Evolutionary conservation across 805 yeast genomes (phyloP), one percentile per base, ranked within the genome.

Genomic region (Lachancea sp.): DNA sequence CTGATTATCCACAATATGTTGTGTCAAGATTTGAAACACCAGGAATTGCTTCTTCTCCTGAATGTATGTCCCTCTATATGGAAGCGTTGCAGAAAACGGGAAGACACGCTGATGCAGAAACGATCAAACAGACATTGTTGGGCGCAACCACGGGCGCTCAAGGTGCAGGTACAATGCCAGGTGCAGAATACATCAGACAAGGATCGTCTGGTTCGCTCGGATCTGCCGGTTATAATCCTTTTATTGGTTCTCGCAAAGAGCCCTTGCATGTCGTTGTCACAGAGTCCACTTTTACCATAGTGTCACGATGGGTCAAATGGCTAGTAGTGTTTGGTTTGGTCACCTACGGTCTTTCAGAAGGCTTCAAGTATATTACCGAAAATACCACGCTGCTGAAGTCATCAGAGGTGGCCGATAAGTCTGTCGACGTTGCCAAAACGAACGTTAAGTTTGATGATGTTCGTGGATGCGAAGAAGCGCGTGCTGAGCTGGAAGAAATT

Each of bases 391-490:
- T 65, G 17, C 72, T 88, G 65, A 85, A 84, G 54, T 72, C 75
- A 49, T 63, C 83, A 11, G 88, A 83, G 49, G 75, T 77, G 12
- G 78, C 77, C 28, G 92, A 84, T 50, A 83, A 84, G 57, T 72
- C 86, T 3, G 82, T 86, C 31, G 96, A 88, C 52, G 88, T 85
- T 38, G 76, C 86, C 16, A 83, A 81, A 60, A 83, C 90, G 5
- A 83, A 83, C 29, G 97, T 89, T 29, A 80, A 79, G 59, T 92
- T 92, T 62, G 76, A 79, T 33, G 99, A 92, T 61, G 97, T 94
- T 25, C 82, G 89, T 56, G 99, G 99, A 42, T 95, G 90, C 46
- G 99, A 94, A 64, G 99, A 92, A 68, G 98, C 99, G 3, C 80
- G 97, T 56, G 86, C 94, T 6, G 98, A 92, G 67, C 73, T 92